Evolutionary conservation across 257 asterid species (phyloP).

Genomic region (Galeopsis tetrahit): DNA sequence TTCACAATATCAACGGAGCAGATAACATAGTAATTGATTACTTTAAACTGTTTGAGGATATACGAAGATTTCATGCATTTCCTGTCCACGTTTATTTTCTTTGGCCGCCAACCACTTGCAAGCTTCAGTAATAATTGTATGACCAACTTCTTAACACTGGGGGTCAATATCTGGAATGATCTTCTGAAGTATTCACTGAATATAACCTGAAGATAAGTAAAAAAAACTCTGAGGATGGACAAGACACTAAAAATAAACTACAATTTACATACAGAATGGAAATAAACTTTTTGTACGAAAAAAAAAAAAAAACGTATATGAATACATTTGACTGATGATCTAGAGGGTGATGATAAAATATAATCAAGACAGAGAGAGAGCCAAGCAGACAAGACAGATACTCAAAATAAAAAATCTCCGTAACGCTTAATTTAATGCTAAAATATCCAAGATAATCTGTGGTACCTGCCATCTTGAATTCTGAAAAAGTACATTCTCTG

Average conservation of each 20-base stretch:
- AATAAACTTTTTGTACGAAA: not conserved
- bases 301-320: no score
- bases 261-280: not conserved
- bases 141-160: conserved; percentile 48
- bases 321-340: not conserved
- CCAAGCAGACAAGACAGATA: no score
- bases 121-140: conserved; percentile 50
- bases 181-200: conserved; percentile 62
- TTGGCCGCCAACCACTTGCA: conserved; percentile 80
- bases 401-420: no score
- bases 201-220: conserved; percentile 45
- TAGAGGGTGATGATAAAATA: no score
- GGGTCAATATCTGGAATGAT: conserved; percentile 49
- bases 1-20: conserved; percentile 59
- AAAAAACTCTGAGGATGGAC: not conserved
- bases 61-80: conserved; percentile 49
- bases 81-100: conserved; percentile 51
- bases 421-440: no score
- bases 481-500: conserved; percentile 49
- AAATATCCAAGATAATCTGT: not conserved
- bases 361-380: no score
- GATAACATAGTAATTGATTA: conserved; percentile 43
- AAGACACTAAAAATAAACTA: not conserved
- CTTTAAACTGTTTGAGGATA: conserved; percentile 56
- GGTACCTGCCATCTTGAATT: conserved; percentile 68